Conservation (phyloP, 2,329 filamentous ascomycete genomes). For the Bisporella sp. region DNA sequence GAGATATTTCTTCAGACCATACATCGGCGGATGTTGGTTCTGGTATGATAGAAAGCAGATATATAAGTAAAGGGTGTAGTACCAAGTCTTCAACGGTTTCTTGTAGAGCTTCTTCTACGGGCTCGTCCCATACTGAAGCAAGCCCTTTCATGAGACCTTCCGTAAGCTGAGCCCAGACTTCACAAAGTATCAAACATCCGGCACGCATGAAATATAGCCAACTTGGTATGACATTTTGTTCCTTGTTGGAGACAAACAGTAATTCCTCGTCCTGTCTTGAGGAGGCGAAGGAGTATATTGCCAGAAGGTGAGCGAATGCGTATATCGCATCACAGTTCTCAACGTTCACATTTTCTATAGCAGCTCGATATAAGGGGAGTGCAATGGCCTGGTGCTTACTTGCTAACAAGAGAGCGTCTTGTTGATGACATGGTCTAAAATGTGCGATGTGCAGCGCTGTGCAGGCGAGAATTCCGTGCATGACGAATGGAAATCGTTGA, state of each 20-base stretch:
- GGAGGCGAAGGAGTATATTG: conserved; percentile 13
- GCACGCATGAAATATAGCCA: conserved; percentile 15
- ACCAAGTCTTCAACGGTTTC: not conserved
- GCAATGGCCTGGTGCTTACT: conserved; percentile 7
- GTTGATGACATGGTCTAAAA: conserved; percentile 1
- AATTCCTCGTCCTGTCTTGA: conserved; percentile 1
- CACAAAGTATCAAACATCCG: conserved; percentile 13
- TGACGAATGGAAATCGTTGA: not conserved
- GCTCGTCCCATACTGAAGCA: conserved; percentile 9
- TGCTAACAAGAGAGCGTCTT: conserved; percentile 7
- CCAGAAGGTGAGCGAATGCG: conserved; percentile 12
- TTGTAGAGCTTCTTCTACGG: conserved; percentile 1
- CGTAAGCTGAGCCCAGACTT: conserved; percentile 10
- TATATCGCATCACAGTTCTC: conserved; percentile 12
- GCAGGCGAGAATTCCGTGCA: conserved; percentile 1
- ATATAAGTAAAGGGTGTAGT: not conserved
- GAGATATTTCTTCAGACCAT: conserved; percentile 5
- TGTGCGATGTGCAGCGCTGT: conserved; percentile 8
- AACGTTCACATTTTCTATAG: conserved; percentile 4
- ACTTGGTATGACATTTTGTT: conserved; percentile 5
- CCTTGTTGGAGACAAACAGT: not conserved
- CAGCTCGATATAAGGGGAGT: conserved; percentile 11
- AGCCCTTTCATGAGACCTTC: conserved; percentile 7
- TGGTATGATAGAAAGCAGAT: conserved; percentile 3
- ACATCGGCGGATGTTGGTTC: not conserved